phyloP scores from a whole-genome alignment of 192 early-diverging fungal genomes.

The Endogone sp. region DNA sequence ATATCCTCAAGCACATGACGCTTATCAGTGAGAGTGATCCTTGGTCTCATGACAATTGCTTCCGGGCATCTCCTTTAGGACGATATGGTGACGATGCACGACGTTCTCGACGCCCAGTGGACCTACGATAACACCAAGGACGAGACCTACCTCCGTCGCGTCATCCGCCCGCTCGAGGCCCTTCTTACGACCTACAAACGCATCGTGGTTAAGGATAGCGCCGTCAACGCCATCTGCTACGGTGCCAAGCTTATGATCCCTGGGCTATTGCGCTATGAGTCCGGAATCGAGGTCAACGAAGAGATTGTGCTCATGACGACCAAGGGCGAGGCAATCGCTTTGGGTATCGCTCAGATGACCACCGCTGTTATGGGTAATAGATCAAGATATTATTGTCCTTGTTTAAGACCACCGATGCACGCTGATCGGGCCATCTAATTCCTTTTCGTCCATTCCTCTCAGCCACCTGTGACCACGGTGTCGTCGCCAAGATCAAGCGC shows the following conservation, averaged over 20 bases:
- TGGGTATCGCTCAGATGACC: conserved; percentile 97
- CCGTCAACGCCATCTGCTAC: conserved; percentile 99
- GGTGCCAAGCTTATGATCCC: conserved; percentile 99
- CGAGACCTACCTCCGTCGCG: conserved; percentile 93
- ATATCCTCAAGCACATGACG: background rate
- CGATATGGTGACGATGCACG: conserved; percentile 97
- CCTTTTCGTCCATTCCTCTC: no score
- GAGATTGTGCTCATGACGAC: conserved; percentile 99
- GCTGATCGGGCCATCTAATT: no score
- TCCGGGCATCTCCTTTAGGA: conserved; percentile 55
- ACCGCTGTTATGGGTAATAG: conserved; percentile 93
- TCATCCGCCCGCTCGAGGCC: conserved; percentile 90
- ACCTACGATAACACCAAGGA: conserved; percentile 96
- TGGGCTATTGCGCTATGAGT: conserved; percentile 93
- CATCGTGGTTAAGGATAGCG: conserved; percentile 96
- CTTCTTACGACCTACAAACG: conserved; percentile 95
- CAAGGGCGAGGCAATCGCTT: conserved; percentile 98
- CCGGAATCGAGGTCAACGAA: conserved; percentile 92
- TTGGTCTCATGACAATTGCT: background rate
- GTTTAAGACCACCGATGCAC: no score
- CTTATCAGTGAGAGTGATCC: no score
- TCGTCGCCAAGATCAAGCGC: conserved; percentile 99
- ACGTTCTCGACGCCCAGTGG: conserved; percentile 99
- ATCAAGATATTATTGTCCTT: no score
- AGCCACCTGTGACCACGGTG: conserved; percentile 43